Conservation (phyloP, 805 yeast species). For the Hanseniaspora clermontiae region DNA sequence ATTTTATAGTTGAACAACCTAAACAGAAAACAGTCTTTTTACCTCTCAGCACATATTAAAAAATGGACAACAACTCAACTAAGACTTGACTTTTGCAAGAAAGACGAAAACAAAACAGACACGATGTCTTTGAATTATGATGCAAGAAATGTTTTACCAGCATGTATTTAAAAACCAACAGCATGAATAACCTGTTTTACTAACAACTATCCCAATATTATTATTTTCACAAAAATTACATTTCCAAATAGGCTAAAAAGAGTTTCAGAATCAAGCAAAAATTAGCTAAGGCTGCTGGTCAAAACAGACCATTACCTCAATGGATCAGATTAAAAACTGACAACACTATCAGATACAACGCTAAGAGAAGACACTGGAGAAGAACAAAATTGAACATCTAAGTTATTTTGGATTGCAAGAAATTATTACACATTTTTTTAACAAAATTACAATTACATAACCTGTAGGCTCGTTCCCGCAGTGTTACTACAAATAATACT, state of each 20-base stretch:
- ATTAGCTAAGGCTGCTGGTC: slow-evolving; percentile 97
- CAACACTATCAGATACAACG: slow-evolving; percentile 97
- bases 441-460: not conserved
- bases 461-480: not conserved
- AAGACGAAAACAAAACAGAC: no score
- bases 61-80: no score
- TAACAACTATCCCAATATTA: not conserved
- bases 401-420: slow-evolving; percentile 9
- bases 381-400: slow-evolving; percentile 97
- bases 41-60: no score
- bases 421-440: slow-evolving; percentile 2
- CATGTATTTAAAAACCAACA: not conserved
- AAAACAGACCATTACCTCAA: slow-evolving; percentile 99
- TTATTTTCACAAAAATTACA: not conserved
- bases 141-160: not conserved
- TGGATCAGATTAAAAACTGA: slow-evolving; percentile 98
- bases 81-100: no score
- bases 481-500: not conserved
- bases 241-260: slow-evolving; percentile 61
- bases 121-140: not conserved
- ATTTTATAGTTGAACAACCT: no score
- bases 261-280: slow-evolving; percentile 94
- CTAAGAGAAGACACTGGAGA: slow-evolving; percentile 99
- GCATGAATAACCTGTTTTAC: slow-evolving; percentile 1
- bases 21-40: no score